Conservation (phyloP, 306 rosid species). For the Trifolium dubium region DNA sequence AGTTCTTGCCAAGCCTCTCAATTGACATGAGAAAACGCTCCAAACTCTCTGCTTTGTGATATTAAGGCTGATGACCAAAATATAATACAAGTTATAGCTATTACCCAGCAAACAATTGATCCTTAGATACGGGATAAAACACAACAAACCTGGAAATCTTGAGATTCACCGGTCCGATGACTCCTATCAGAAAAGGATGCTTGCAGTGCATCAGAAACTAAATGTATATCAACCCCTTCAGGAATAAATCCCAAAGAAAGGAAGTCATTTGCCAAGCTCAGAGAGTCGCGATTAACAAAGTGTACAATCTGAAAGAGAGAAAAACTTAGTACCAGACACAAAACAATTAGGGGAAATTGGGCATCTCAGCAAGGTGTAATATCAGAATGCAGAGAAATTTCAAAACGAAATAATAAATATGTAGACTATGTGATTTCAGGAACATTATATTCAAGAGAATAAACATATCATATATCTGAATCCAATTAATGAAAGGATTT, state of each 20-base stretch:
- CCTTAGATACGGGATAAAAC: conserved; percentile 13
- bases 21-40: conserved; percentile 28
- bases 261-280: conserved; percentile 96
- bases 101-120: conserved; percentile 12
- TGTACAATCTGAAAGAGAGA: conserved; percentile 91
- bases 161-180: conserved; percentile 56
- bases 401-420: background rate
- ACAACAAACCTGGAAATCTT: conserved; percentile 87
- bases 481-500: conserved; percentile 28
- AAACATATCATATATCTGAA: conserved; percentile 19
- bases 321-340: conserved; percentile 41
- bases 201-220: conserved; percentile 73
- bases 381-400: conserved; percentile 24
- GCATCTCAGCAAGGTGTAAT: conserved; percentile 21
- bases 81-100: conserved; percentile 27
- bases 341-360: conserved; percentile 27
- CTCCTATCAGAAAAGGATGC: conserved; percentile 60
- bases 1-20: conserved; percentile 2
- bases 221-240: conserved; percentile 73
- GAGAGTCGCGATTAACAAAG: conserved; percentile 94
- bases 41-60: conserved; percentile 24
- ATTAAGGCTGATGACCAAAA: conserved; percentile 28
- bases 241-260: conserved; percentile 96
- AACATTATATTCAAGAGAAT: conserved; percentile 23
- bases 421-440: background rate